Percentiles rank a stretch among this genome's conserved stretches.
These are phyloP conservation scores for Colletotrichum cuscutae DNA, from an alignment of 2,329 filamentous ascomycete genomes.

Conservation along the genomic window DNA sequence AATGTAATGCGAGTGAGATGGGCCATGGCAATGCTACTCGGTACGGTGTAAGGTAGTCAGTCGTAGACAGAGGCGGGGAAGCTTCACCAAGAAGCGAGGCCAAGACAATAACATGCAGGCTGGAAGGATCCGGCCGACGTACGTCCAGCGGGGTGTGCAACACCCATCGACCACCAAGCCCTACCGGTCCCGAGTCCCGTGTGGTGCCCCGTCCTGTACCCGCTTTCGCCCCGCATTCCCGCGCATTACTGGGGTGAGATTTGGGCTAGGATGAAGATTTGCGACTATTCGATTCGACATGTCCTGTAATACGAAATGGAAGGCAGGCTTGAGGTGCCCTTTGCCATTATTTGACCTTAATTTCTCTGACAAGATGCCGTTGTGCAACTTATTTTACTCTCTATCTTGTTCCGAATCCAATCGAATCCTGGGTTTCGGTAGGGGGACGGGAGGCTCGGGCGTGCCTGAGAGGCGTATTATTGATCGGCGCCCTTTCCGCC, in stretches of 20 bases:
- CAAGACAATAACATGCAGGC: not conserved
- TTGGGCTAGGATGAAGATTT: not conserved
- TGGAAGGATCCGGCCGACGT: slow-evolving; percentile 18
- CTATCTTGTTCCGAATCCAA: not conserved
- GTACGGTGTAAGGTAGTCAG: not conserved
- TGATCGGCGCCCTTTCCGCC: slow-evolving; percentile 27
- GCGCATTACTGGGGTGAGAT: not conserved
- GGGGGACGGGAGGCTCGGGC: not conserved
- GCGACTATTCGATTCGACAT: not conserved
- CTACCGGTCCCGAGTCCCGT: not conserved
- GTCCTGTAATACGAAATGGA: not conserved
- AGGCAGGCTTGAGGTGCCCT: not conserved
- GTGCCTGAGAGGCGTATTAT: slow-evolving; percentile 7
- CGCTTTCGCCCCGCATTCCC: not conserved
- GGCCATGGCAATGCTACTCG: too few relatives aligned
- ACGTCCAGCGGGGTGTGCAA: not conserved
- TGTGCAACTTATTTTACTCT: not conserved
- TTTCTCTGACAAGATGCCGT: not conserved
- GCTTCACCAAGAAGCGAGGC: not conserved
- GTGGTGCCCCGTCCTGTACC: not conserved
- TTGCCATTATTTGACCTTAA: not conserved
- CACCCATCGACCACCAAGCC: not conserved
- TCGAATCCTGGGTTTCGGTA: not conserved
- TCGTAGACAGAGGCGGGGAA: not conserved
- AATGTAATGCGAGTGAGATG: not conserved